Evolutionary conservation across 2,329 filamentous ascomycete genomes (phyloP).

Genomic region (Colletotrichum tropicale): DNA sequence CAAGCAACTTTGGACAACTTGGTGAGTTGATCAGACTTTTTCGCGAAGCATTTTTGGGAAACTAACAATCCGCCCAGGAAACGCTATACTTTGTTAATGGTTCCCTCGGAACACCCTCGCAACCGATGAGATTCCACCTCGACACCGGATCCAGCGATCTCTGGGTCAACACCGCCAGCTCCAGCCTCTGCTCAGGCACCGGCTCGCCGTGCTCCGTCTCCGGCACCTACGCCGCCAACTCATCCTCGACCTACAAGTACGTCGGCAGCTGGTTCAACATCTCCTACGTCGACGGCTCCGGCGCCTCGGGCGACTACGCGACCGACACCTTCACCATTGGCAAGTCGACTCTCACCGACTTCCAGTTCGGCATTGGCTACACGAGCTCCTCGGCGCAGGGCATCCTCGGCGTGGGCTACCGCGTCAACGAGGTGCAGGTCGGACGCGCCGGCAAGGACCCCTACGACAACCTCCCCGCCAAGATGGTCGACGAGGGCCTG

Average conservation of each 20-base stretch:
- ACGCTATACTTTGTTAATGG: slow-evolving; percentile 70
- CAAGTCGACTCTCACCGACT: slow-evolving; percentile 50
- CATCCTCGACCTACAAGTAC: slow-evolving; percentile 78
- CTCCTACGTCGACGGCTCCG: slow-evolving; percentile 82
- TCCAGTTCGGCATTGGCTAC: slow-evolving; percentile 80
- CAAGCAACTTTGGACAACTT: slow-evolving; percentile 58
- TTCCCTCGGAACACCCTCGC: slow-evolving; percentile 65
- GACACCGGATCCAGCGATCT: slow-evolving; percentile 74
- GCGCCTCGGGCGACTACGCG: slow-evolving; percentile 79
- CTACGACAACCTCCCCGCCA: slow-evolving; percentile 74
- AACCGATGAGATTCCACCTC: slow-evolving; percentile 61
- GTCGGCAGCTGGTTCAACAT: slow-evolving; percentile 84
- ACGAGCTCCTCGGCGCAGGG: slow-evolving; percentile 65
- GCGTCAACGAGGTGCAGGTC: slow-evolving; percentile 77
- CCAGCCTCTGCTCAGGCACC: slow-evolving; percentile 58
- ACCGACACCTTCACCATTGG: slow-evolving; percentile 73
- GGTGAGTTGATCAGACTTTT: slow-evolving; percentile 39
- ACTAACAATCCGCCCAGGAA: slow-evolving; percentile 41
- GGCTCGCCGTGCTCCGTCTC: slow-evolving; percentile 59
- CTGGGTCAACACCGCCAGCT: slow-evolving; percentile 72
- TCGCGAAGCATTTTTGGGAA: background rate
- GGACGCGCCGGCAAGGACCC: slow-evolving; percentile 54
- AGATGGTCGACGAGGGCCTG: slow-evolving; percentile 62
- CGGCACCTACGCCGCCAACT: slow-evolving; percentile 72
- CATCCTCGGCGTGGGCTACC: slow-evolving; percentile 86